Conservation (phyloP, 169 alveolate species). For the Cryptosporidium felis region DNA sequence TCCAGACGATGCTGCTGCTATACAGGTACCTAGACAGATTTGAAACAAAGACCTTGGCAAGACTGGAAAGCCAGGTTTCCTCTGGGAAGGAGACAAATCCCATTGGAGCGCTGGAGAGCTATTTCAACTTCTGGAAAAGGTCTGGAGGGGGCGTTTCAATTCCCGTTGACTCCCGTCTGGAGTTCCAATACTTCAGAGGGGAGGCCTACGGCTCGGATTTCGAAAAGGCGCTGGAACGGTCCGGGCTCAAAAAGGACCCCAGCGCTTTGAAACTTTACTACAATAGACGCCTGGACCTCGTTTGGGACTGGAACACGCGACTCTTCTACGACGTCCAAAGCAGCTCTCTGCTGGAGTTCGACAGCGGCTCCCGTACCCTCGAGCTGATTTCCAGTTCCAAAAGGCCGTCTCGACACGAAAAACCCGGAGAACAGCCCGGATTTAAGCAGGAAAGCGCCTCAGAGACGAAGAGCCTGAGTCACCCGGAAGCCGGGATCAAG, state of each 20-base stretch:
- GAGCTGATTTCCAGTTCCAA: neutral
- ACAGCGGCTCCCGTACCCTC: neutral
- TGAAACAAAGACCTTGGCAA: slow-evolving; percentile 7
- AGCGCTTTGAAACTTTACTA: neutral
- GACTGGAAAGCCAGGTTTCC: too few species aligned
- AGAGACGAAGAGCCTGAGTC: too few species aligned
- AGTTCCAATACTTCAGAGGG: neutral
- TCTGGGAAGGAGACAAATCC: neutral
- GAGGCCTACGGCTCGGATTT: neutral
- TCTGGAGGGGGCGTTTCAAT: neutral
- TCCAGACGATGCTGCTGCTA: slow-evolving; percentile 7
- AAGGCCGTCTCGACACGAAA: too few species aligned
- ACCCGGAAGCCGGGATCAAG: too few species aligned
- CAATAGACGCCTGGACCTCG: neutral
- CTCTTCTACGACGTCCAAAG: slow-evolving; percentile 11
- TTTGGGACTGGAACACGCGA: slow-evolving; percentile 55
- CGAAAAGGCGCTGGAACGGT: neutral
- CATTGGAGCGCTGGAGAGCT: neutral
- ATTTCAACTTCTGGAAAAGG: slow-evolving; percentile 35
- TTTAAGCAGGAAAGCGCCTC: too few species aligned
- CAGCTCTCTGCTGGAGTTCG: slow-evolving; percentile 19
- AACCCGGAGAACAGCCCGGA: too few species aligned
- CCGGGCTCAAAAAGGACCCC: neutral
- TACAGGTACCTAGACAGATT: neutral
- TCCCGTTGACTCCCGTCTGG: slow-evolving; percentile 6